Conservation (phyloP, 2,329 filamentous ascomycete genomes). For the Trematosphaeria pertusa region DNA sequence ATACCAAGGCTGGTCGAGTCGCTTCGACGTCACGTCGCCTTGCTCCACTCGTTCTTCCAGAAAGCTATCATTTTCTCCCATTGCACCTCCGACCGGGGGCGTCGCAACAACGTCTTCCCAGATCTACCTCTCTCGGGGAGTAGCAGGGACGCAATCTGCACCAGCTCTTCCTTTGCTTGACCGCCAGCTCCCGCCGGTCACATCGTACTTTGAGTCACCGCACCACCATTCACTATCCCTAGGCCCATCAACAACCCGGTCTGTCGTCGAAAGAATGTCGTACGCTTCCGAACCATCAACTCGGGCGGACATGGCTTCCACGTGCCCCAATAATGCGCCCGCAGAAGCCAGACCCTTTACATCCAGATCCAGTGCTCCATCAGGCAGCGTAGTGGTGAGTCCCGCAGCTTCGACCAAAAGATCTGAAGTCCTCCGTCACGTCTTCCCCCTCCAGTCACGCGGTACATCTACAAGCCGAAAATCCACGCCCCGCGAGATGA, state of each 20-base stretch:
- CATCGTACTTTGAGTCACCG: constrained; percentile 25
- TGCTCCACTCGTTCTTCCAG: background rate
- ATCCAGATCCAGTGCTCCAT: background rate
- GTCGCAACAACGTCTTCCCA: constrained; percentile 55
- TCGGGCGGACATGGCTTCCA: background rate
- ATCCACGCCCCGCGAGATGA: constrained; percentile 15
- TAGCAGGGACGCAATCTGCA: constrained; percentile 47
- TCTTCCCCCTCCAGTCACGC: constrained; percentile 28
- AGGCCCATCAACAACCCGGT: constrained; percentile 10
- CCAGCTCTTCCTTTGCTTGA: constrained; percentile 28
- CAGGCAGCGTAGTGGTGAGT: background rate
- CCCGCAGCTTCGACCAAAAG: constrained; percentile 15
- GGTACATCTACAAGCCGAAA: constrained; percentile 6
- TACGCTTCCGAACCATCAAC: constrained; percentile 11
- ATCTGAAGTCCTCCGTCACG: constrained; percentile 33
- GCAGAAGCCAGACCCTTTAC: background rate
- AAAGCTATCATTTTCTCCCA: background rate
- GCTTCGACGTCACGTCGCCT: background rate
- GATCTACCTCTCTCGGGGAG: constrained; percentile 55
- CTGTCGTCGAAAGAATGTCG: constrained; percentile 10
- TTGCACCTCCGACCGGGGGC: constrained; percentile 31
- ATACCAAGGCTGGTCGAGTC: no score
- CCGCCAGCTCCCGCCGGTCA: constrained; percentile 14
- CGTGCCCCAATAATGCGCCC: background rate
- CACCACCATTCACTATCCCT: constrained; percentile 20